These are phyloP conservation scores for Yarrowia phangngaensis DNA, from an alignment of 805 yeast species.

Conservation along the genomic window DNA sequence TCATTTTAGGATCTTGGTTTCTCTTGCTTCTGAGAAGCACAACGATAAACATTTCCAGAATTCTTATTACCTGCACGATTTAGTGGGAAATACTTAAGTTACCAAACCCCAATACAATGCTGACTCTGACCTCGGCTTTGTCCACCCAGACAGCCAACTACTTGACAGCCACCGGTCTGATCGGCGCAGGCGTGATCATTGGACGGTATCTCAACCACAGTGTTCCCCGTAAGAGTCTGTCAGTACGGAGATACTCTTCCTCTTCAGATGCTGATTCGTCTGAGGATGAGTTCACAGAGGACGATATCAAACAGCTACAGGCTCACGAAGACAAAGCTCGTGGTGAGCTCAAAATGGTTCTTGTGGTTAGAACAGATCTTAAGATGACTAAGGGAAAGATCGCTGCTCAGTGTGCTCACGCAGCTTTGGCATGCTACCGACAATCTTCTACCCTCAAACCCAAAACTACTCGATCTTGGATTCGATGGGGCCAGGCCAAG, in stretches of 20 bases:
- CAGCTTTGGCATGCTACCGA: constrained; percentile 87
- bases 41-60: neutral
- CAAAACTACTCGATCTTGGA: constrained; percentile 69
- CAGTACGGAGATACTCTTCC: constrained; percentile 4
- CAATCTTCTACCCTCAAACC: constrained; percentile 55
- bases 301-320: constrained; percentile 20
- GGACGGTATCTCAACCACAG: constrained; percentile 19
- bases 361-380: constrained; percentile 82
- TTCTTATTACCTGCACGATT: neutral
- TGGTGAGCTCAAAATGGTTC: constrained; percentile 52
- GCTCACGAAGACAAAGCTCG: constrained; percentile 17
- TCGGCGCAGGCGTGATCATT: constrained; percentile 21
- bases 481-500: constrained; percentile 83
- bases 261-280: constrained; percentile 25
- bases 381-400: constrained; percentile 93
- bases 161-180: constrained; percentile 11
- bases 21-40: no score
- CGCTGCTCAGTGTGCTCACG: constrained; percentile 97
- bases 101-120: constrained; percentile 1
- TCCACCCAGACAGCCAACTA: constrained; percentile 20
- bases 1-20: no score
- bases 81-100: neutral
- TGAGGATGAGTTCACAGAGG: constrained; percentile 22
- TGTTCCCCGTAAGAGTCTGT: constrained; percentile 2
- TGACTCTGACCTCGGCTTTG: constrained; percentile 12